Base-by-base conservation (phyloP, 176 grass and related monocot species). In the Zoysia pacifica region DNA sequence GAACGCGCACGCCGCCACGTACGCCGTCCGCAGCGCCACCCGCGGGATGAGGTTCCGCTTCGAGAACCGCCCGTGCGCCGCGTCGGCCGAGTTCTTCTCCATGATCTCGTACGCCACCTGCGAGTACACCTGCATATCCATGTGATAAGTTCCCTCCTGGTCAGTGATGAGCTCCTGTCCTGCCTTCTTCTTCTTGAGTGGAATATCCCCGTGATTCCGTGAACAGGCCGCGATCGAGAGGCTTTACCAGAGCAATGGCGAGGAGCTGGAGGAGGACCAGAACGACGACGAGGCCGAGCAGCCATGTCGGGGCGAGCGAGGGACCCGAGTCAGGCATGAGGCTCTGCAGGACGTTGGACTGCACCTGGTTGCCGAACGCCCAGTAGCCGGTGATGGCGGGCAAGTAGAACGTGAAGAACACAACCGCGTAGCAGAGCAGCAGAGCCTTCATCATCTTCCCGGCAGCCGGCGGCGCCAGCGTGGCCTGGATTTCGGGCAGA, bases 81-180 rank as follows among this genome's bases (percentile, higher is more conserved):
- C 86, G 54, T 97, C 93, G 55, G 95, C 87, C n/a, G 91, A 94
- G 74, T 63, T 85, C 86, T 97, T 97, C 86, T 94, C 91, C 91
- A 94, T 92, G 59, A 97, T 94, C 87, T 97, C 90, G 48, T 90
- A 97, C 2, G 91, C 95, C 74, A 97, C 95, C 72, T 97, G 91
- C 1, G 95, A 94, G 58, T 97, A 93, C 9, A 97, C 90, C 90
- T 93, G 66, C 7, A 4, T 28, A 28, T 19, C 1, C 11, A 11
- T 14, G 5, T 11, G 1, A 37, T 6, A 62, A 3, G 28, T 28
- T 28, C 28, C 28, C 56, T 36, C 59, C 20, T 3, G 16, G 58
- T 36, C 61, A 63, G 20, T 13, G 28, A 10, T 12, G 20, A 38
- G 11, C 2, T 47, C 45, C 5, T 28, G 28, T 28, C 28, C 28